These are phyloP conservation scores for Colletotrichum sp. DNA, from an alignment of 2,329 filamentous ascomycete genomes.

Conservation along the genomic window DNA sequence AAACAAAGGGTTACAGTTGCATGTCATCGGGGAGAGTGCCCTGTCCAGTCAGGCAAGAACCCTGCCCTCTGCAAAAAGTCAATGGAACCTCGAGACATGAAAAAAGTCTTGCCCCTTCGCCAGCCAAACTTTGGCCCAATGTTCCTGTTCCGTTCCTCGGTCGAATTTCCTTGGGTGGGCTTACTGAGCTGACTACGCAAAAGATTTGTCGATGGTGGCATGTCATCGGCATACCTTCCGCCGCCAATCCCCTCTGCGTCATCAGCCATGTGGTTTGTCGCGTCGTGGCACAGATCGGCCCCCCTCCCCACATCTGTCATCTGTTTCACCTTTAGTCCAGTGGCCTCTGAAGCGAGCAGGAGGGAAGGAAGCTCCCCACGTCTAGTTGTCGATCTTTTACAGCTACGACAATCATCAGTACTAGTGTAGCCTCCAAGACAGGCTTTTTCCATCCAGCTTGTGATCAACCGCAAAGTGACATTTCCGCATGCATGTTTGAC, in stretches of 20 bases:
- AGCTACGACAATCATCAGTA: neutral
- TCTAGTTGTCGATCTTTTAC: neutral
- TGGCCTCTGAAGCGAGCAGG: neutral
- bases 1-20: neutral
- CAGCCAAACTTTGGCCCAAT: neutral
- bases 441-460: neutral
- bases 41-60: neutral
- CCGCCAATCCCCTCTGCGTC: conserved; percentile 3
- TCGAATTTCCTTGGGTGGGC: neutral
- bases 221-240: neutral
- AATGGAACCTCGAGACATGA: neutral
- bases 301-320: conserved; percentile 16
- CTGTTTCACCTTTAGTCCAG: conserved; percentile 11
- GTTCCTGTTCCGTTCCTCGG: no score
- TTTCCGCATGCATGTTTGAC: neutral
- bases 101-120: neutral
- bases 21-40: neutral
- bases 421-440: neutral
- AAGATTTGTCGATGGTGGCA: neutral
- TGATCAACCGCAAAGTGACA: neutral
- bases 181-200: neutral
- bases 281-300: conserved; percentile 8
- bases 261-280: conserved; percentile 13
- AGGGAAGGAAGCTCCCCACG: neutral
- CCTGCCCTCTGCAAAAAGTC: neutral